A percentile compares a stretch with the other conserved stretches of the same genome.
phyloP scores from a whole-genome alignment of 768 basidiomycete species.

The Infundibulicybe gibba region DNA sequence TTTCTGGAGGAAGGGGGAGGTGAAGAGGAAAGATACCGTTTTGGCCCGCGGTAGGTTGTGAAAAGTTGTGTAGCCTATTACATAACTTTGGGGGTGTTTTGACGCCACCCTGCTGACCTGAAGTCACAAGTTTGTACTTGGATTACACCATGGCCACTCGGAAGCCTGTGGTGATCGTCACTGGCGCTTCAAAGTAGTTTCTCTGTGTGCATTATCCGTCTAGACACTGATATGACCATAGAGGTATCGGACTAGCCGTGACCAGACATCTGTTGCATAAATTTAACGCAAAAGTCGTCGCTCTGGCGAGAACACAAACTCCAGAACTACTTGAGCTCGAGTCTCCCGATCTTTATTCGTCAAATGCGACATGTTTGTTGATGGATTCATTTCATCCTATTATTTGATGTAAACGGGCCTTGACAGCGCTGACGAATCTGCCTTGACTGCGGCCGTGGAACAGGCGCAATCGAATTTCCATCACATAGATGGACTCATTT shows the following conservation, averaged over 20 bases:
- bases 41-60: not conserved
- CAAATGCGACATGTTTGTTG: slow-evolving; percentile 75
- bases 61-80: not conserved
- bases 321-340: slow-evolving; percentile 59
- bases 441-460: slow-evolving; percentile 52
- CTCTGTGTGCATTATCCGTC: slow-evolving; percentile 3
- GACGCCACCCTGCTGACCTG: no score
- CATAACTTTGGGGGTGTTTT: not conserved
- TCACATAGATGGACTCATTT: slow-evolving; percentile 69
- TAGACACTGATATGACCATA: slow-evolving; percentile 14
- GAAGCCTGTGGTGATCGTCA: slow-evolving; percentile 68
- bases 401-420: not conserved
- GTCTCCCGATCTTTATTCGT: slow-evolving; percentile 44
- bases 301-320: slow-evolving; percentile 68
- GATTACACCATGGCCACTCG: slow-evolving; percentile 12
- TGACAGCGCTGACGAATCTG: slow-evolving; percentile 55
- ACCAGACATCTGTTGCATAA: slow-evolving; percentile 60
- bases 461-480: slow-evolving; percentile 51
- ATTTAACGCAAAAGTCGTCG: slow-evolving; percentile 67
- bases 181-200: slow-evolving; percentile 78
- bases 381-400: not conserved
- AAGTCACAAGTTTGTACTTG: not conserved
- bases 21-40: not conserved
- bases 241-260: slow-evolving; percentile 78
- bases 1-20: slow-evolving; percentile 26